Percentiles rank a stretch among this genome's conserved stretches.
These are phyloP conservation scores for Ganoderma sinense DNA, from an alignment of 1,284 basidiomycete genomes.

Conservation along the genomic window DNA sequence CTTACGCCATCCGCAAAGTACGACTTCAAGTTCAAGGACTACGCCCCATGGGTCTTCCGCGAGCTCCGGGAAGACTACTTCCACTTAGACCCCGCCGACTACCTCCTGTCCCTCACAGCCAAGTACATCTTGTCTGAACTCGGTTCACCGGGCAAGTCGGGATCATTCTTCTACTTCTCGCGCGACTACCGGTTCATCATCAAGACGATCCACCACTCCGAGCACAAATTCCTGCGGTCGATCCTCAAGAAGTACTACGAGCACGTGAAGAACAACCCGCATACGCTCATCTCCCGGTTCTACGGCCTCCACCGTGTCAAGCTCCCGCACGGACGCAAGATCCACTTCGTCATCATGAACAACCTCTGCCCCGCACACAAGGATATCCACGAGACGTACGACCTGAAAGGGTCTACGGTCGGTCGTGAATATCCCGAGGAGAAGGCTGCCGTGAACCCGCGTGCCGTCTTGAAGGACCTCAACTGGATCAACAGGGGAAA, in stretches of 20 bases:
- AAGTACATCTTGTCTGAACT: conserved; percentile 99
- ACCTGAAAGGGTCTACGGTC: conserved; percentile 94
- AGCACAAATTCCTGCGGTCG: conserved; percentile 92
- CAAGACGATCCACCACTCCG: conserved; percentile 95
- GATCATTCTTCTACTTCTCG: conserved; percentile 99
- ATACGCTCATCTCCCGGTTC: conserved; percentile 93
- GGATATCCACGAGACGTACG: conserved; percentile 98
- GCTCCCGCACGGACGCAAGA: conserved; percentile 92
- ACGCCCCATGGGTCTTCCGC: conserved; percentile 98
- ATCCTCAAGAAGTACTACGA: conserved; percentile 90
- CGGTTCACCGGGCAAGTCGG: conserved; percentile 98
- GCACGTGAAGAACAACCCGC: conserved; percentile 91
- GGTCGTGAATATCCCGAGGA: conserved; percentile 92
- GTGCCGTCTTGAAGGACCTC: conserved; percentile 93
- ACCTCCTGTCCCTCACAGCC: conserved; percentile 93
- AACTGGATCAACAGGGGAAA: conserved; percentile 93
- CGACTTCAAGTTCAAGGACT: conserved; percentile 99
- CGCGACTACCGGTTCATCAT: conserved; percentile 99
- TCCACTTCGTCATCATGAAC: conserved; percentile 99
- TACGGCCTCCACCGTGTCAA: conserved; percentile 98
- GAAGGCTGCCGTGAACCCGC: conserved; percentile 79
- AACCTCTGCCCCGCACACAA: conserved; percentile 98
- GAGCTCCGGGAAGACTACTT: conserved; percentile 95
- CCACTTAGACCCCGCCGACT: conserved; percentile 96
- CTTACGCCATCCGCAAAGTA: conserved; percentile 96